Conservation (phyloP, 352 stramenopile genomes). For the Phytophthora niederhauseri region DNA sequence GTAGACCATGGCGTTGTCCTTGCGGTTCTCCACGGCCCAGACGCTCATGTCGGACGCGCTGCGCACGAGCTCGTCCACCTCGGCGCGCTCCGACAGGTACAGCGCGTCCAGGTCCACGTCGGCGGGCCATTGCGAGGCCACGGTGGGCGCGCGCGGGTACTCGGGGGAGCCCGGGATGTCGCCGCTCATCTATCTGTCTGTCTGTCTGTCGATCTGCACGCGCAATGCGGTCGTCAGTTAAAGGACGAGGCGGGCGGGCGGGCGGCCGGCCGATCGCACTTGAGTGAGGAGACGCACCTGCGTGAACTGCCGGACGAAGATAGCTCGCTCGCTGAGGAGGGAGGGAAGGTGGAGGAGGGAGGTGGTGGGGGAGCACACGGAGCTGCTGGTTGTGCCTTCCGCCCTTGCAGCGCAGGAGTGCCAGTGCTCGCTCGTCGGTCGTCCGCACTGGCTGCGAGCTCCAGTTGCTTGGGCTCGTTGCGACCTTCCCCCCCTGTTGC, state of each 20-base stretch:
- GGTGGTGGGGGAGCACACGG: background rate
- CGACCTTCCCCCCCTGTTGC: constrained; percentile 25
- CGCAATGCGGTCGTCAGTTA: background rate
- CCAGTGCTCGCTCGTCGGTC: constrained; percentile 13
- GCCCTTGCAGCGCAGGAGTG: constrained; percentile 8
- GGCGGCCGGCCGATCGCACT: too few species aligned
- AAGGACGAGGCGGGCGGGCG: background rate
- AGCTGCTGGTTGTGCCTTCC: constrained; percentile 11
- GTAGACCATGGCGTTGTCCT: constrained; percentile 73
- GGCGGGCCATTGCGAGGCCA: constrained; percentile 60
- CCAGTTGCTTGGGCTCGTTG: constrained; percentile 12
- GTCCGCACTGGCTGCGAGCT: constrained; percentile 22
- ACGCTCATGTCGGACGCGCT: constrained; percentile 71
- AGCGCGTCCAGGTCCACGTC: constrained; percentile 82
- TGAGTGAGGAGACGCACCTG: background rate
- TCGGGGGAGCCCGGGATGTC: constrained; percentile 31
- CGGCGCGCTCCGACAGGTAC: constrained; percentile 72
- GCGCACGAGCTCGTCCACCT: constrained; percentile 75
- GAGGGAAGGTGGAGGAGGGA: background rate
- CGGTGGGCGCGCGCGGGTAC: constrained; percentile 30
- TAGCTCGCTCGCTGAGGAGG: background rate
- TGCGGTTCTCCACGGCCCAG: constrained; percentile 76
- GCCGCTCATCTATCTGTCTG: constrained; percentile 23
- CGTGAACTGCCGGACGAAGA: background rate
- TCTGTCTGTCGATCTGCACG: too few species aligned